Percentiles rank a stretch among this genome's conserved stretches.
Evolutionary conservation across 1,284 basidiomycete genomes (phyloP).

Genomic region (Cronartium quercuum): DNA sequence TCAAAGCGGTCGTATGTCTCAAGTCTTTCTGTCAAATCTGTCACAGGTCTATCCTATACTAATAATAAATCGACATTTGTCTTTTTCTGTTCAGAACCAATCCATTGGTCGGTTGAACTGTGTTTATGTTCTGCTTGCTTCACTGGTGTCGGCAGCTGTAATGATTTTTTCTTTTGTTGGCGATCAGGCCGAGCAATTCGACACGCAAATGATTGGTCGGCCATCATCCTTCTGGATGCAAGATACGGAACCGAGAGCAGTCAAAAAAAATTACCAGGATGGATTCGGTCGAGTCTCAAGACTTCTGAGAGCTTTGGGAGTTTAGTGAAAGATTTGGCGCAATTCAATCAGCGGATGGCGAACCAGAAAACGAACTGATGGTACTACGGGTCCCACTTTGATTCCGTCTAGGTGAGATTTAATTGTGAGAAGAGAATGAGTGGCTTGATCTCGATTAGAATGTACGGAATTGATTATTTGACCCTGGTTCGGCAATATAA

Average conservation of each 20-base stretch:
- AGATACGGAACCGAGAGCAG: conserved; percentile 67
- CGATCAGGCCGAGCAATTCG: conserved; percentile 74
- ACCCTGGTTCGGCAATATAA: not conserved
- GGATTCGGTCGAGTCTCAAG: conserved; percentile 68
- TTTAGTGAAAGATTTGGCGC: conserved; percentile 60
- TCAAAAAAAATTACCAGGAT: conserved; percentile 69
- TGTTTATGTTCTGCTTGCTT: conserved; percentile 17
- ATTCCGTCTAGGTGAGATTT: too few species aligned
- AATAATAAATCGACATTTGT: not conserved
- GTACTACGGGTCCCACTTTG: not conserved
- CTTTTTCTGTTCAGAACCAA: not conserved
- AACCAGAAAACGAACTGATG: conserved; percentile 27
- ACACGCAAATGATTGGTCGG: conserved; percentile 76
- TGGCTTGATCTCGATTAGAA: not conserved
- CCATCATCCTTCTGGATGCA: conserved; percentile 67
- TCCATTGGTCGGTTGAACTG: conserved; percentile 20
- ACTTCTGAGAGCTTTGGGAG: conserved; percentile 67
- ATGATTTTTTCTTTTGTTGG: conserved; percentile 2
- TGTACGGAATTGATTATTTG: not conserved
- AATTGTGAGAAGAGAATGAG: not conserved
- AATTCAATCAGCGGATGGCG: conserved; percentile 44
- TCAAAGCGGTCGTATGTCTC: conserved; percentile 65
- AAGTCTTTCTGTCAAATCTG: not conserved
- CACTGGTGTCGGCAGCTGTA: not conserved
- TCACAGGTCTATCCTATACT: not conserved